Percentiles rank a stretch among this genome's conserved stretches.
These are phyloP conservation scores for Suillus americanus DNA, from an alignment of 768 basidiomycete species.

Conservation along the genomic window DNA sequence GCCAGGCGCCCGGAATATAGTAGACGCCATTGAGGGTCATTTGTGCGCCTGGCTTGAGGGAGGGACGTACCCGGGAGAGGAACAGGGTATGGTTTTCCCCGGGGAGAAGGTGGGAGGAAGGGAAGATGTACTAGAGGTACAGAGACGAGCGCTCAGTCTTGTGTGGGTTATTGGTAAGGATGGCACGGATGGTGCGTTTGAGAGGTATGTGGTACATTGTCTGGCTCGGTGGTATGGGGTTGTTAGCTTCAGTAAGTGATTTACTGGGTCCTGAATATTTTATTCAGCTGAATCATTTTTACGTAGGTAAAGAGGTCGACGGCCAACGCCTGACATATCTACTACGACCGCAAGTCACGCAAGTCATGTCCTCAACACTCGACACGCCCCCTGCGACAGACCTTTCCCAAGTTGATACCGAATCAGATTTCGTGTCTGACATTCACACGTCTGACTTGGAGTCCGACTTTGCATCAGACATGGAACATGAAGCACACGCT, in stretches of 20 bases:
- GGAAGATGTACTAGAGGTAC: constrained; percentile 61
- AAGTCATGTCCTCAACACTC: constrained; percentile 46
- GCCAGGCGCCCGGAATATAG: constrained; percentile 51
- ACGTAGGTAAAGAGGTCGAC: constrained; percentile 43
- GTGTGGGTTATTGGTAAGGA: constrained; percentile 60
- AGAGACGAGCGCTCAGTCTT: constrained; percentile 62
- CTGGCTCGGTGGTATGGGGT: constrained; percentile 77
- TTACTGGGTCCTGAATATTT: background rate
- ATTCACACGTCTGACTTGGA: constrained; percentile 46
- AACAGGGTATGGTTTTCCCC: constrained; percentile 33
- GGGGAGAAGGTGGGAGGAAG: constrained; percentile 53
- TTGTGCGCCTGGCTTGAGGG: constrained; percentile 65
- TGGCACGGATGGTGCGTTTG: constrained; percentile 59
- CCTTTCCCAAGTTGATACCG: constrained; percentile 47
- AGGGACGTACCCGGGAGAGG: constrained; percentile 56
- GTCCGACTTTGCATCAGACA: constrained; percentile 35
- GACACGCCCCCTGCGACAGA: constrained; percentile 79
- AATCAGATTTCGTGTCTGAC: constrained; percentile 55
- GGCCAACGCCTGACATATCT: constrained; percentile 74
- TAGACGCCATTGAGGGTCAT: constrained; percentile 66
- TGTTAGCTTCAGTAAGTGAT: constrained; percentile 74
- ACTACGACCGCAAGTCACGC: constrained; percentile 71
- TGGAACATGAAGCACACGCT: constrained; percentile 16
- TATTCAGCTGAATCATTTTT: background rate
- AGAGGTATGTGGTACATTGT: constrained; percentile 81